Percentiles rank a stretch among this genome's conserved stretches.
These are phyloP conservation scores for Aspergillus ochraceus DNA, from an alignment of 2,329 filamentous ascomycete species.

Conservation along the genomic window DNA sequence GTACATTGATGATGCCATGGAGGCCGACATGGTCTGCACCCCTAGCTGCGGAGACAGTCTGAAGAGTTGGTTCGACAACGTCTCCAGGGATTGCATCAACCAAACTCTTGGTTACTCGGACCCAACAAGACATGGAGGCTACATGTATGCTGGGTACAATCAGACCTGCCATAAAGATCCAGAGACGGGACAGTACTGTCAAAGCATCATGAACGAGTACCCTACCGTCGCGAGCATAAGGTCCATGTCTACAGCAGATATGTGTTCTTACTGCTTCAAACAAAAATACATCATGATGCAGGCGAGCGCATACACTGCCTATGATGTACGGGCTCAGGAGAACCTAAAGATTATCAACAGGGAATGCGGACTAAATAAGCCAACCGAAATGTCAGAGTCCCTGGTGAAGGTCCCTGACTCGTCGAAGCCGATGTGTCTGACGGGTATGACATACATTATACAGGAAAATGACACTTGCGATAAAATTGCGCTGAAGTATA, in stretches of 20 bases:
- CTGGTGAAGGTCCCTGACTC: neutral
- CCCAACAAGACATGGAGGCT: conserved; percentile 11
- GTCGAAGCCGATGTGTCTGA: conserved; percentile 1
- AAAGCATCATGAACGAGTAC: conserved; percentile 3
- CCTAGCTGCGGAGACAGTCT: conserved; percentile 10
- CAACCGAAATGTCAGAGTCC: neutral
- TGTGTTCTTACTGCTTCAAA: conserved; percentile 24
- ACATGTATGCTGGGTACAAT: conserved; percentile 9
- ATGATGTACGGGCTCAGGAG: conserved; percentile 11
- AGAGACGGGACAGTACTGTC: conserved; percentile 15
- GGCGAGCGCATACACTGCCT: conserved; percentile 20
- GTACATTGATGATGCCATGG: conserved; percentile 10
- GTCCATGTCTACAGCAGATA: neutral
- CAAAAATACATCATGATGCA: conserved; percentile 26
- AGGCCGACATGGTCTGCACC: conserved; percentile 17
- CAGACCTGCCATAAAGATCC: conserved; percentile 15
- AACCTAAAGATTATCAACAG: neutral
- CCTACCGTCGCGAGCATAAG: neutral
- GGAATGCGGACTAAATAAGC: neutral
- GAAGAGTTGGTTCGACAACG: conserved; percentile 12
- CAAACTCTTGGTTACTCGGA: conserved; percentile 3
- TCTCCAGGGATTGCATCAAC: conserved; percentile 7
- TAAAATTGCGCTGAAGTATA: conserved; percentile 3
- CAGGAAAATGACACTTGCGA: conserved; percentile 6
- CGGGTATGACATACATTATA: neutral